Evolutionary conservation across 23 red algal species (phyloP), one percentile per base, ranked within the genome.

Genomic region (Cyanidium caldarium): DNA sequence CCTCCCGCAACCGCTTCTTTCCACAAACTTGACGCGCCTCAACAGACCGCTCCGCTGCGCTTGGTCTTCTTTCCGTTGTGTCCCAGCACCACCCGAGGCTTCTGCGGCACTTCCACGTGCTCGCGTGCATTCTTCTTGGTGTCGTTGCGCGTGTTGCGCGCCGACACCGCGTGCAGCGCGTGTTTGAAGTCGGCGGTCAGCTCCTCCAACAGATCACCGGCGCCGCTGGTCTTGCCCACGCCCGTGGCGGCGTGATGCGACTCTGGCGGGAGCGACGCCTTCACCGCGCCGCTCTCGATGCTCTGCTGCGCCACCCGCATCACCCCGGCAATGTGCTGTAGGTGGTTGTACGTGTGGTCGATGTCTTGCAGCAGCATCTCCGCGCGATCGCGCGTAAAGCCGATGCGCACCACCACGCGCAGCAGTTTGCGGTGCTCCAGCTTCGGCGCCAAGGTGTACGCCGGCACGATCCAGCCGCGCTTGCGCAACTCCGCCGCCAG

Each of bases 311-410:
- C 7, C 21, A 61, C 7, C n/a, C 31, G 7, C 51, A 61, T 28
- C 10, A 61, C n/a, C 31, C 51, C 51, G 21, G 51, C 10, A 16
- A 61, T 61, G 51, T 16, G n/a, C 3, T 5, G 10, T 28, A 61
- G 31, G 31, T 61, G 51, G 31, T 61, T 28, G 31, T 61, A 61
- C 21, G 51, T 28, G 10, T 16, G n/a, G 10, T 28, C n/a, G 31
- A 61, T 61, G n/a, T 75, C 70, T 46, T 61, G 46, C 13, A 42
- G 31, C 42, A 75, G 58, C 70, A 75, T 75, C 14, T 75, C 70
- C 39, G 45, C 46, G 0, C 46, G 41, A 46, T 75, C 70, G 34
- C 70, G 38, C 3, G 70, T 61, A 75, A 75, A 75, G 17, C 45
- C 58, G 46, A 61, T 39, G 10, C 70, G 70, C 46, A 75, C 58